Evolutionary conservation across 805 yeast genomes (phyloP), one percentile per base, ranked within the genome.

Genomic region (Nakazawaea anatomiae): DNA sequence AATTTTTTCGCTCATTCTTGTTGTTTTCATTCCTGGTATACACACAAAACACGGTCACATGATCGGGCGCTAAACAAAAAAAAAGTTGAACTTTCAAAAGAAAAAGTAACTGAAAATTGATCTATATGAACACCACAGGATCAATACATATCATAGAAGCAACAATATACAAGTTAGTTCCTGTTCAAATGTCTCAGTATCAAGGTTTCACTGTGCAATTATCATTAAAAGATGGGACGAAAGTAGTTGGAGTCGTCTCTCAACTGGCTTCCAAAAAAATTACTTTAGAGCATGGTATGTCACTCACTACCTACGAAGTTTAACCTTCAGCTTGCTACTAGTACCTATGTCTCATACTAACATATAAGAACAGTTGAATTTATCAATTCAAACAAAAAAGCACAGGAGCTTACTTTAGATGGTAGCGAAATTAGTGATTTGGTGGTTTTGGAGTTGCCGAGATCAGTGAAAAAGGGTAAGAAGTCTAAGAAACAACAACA

Each of bases 401-500:
- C 51, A 31, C 54, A 51, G 5, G 50, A 53, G 18, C 39, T 58
- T 6, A 29, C 52, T 5, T 52, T 68, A 39, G 42, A 64, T 55
- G 78, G 79, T 36, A 44, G 57, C 10, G 67, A 67, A 11, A 79
- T 83, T 43, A 62, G 70, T 4, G 87, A 83, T 58, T 66, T 83
- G 62, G 76, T 75, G 53, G 87, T 83, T 7, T 55, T 76, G 6
- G 82, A 73, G 44, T 61, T 83, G n/a, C 85, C 87, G 2, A 55
- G 55, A 27, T 59, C 48, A 18, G 54, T 44, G 39, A 32, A 55
- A 2, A 56, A 64, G 10, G 58, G 51, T 47, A 60, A 56, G 51
- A 59, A 55, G 44, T 59, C 56, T 43, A 50, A 54, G 28, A 51
- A 49, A 32, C 51, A 39, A 32, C 51, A 39, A 9, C 57, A 56